Conservation (phyloP, 164 flowering plant species). For the Liriodendron chinense region DNA sequence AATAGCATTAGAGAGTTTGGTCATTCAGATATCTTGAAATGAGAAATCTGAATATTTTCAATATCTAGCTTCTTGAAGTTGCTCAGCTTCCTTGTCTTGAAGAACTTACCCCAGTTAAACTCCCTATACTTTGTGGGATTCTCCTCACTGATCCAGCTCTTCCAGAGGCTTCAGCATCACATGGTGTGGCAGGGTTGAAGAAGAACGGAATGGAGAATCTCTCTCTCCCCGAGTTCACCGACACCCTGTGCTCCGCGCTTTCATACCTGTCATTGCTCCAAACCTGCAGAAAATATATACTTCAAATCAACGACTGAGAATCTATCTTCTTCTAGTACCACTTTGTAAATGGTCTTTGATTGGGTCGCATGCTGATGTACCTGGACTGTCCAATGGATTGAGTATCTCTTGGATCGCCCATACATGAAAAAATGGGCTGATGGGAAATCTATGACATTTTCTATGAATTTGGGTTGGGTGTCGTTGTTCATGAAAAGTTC, state of each 20-base stretch:
- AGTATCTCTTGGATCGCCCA: too few species aligned
- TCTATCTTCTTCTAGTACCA: neutral
- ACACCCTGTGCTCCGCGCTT: conserved; percentile 13
- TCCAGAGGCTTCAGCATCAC: conserved; percentile 9
- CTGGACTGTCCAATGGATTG: too few species aligned
- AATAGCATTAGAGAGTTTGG: neutral
- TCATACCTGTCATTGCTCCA: conserved; percentile 15
- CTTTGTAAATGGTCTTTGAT: too few species aligned
- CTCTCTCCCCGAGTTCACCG: conserved; percentile 11
- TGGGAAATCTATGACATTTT: too few species aligned
- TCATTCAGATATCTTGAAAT: conserved; percentile 6
- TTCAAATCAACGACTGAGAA: too few species aligned
- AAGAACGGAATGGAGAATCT: conserved; percentile 12
- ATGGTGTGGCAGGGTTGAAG: conserved; percentile 3
- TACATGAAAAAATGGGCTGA: too few species aligned
- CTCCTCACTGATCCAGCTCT: conserved; percentile 4
- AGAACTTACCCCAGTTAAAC: conserved; percentile 8
- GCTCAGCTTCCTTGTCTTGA: conserved; percentile 6
- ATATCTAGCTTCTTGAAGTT: conserved; percentile 8
- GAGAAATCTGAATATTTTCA: conserved; percentile 14
- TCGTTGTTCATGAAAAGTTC: too few species aligned
- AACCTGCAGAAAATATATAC: conserved; percentile 1
- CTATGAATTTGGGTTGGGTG: too few species aligned
- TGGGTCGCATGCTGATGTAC: too few species aligned
- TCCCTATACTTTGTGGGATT: conserved; percentile 10